Conservation (phyloP, 106 monocot species). For the Platanthera guangdongensis region DNA sequence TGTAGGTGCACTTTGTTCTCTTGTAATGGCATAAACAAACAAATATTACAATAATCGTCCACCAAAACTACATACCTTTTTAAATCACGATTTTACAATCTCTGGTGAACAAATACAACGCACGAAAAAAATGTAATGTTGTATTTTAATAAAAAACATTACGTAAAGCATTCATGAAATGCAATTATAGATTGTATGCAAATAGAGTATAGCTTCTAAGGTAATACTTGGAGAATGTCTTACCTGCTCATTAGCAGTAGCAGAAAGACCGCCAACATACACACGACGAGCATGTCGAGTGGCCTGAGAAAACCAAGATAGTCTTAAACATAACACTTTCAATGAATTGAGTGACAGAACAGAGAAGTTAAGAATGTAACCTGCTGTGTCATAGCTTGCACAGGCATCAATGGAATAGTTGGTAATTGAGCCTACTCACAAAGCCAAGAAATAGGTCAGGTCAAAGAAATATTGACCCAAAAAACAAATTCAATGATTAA, state of each 20-base stretch:
- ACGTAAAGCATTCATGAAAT: background rate
- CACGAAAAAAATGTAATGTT: background rate
- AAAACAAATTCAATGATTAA: background rate
- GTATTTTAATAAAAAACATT: background rate
- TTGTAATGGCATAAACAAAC: background rate
- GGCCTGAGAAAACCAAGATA: conserved; percentile 29
- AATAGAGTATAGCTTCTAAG: background rate
- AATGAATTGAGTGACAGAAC: background rate
- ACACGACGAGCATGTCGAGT: conserved; percentile 98
- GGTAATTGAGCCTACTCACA: conserved; percentile 11
- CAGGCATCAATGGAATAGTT: conserved; percentile 13
- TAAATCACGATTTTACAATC: background rate
- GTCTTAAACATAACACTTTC: background rate
- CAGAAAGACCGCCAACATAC: conserved; percentile 90
- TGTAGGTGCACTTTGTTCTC: background rate
- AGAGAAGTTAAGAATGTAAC: conserved; percentile 8
- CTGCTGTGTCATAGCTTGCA: conserved; percentile 33
- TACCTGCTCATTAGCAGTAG: conserved; percentile 93
- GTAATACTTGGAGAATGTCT: background rate
- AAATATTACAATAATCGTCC: background rate
- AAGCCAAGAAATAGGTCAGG: background rate
- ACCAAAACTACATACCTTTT: background rate
- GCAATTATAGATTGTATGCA: background rate
- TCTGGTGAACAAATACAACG: background rate
- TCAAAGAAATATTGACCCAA: background rate